Evolutionary conservation across 371 early-diverging fungal genomes (phyloP).

Genomic region (Thermomucor indicae-seudaticae): DNA sequence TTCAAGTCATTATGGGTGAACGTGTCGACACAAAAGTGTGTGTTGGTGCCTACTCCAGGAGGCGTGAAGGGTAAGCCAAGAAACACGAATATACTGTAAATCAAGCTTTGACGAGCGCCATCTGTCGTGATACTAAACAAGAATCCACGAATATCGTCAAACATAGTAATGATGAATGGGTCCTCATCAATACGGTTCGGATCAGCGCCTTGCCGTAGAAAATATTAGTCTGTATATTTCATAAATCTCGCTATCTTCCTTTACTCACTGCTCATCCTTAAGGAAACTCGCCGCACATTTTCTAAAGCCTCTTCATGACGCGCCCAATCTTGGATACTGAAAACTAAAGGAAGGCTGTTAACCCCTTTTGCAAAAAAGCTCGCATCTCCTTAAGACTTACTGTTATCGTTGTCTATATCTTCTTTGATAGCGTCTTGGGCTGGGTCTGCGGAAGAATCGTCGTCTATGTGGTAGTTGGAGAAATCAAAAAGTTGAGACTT

Average conservation of each 20-base stretch:
- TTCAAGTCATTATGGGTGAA: slow-evolving; percentile 51
- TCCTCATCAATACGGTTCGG: slow-evolving; percentile 50
- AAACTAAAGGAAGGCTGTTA: neutral
- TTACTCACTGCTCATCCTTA: slow-evolving; percentile 20
- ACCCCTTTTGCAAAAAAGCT: neutral
- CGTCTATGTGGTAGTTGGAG: no score
- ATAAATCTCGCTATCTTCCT: no score
- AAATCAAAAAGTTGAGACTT: no score
- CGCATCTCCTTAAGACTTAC: neutral
- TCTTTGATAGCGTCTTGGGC: no score
- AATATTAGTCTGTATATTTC: neutral
- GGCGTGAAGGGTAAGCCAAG: slow-evolving; percentile 51
- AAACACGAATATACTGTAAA: slow-evolving; percentile 52
- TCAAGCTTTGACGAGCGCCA: slow-evolving; percentile 34
- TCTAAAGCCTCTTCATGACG: slow-evolving; percentile 15
- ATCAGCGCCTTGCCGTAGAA: slow-evolving; percentile 9
- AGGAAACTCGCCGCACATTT: slow-evolving; percentile 17
- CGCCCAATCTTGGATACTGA: slow-evolving; percentile 19
- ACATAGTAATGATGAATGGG: slow-evolving; percentile 67
- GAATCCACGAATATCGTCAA: slow-evolving; percentile 65
- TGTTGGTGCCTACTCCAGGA: slow-evolving; percentile 46
- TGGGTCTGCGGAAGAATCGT: no score
- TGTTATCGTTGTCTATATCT: neutral
- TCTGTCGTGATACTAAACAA: slow-evolving; percentile 51
- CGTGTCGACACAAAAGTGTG: slow-evolving; percentile 47